Conservation (phyloP, 345 rosid species). For the Salix koriyanagi region DNA sequence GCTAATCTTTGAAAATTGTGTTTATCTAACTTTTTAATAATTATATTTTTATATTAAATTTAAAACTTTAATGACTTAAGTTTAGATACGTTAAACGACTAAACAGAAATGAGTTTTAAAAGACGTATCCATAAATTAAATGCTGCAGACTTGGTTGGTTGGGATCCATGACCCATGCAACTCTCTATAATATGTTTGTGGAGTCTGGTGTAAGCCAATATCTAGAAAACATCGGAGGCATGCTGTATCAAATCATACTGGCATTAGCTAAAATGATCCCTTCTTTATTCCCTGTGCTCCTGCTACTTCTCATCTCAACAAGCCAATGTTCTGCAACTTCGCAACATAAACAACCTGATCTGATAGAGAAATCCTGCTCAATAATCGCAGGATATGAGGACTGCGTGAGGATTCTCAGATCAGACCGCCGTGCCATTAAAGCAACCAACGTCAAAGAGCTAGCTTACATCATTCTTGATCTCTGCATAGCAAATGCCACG, state of each 20-base stretch:
- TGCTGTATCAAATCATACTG: background rate
- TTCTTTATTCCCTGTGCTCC: background rate
- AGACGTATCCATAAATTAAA: background rate
- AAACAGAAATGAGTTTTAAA: no score
- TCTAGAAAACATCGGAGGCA: background rate
- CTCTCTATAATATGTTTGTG: background rate
- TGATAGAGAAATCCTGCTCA: slow-evolving; percentile 1
- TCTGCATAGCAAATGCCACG: slow-evolving; percentile 1
- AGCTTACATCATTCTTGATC: slow-evolving; percentile 5
- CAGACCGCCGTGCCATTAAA: background rate
- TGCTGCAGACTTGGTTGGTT: background rate
- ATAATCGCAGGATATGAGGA: background rate
- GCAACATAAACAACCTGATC: background rate
- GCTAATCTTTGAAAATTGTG: no score
- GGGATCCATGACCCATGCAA: background rate
- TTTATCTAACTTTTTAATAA: no score
- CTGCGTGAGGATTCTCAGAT: background rate
- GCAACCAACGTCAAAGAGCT: background rate
- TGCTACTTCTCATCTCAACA: background rate
- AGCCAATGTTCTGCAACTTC: background rate
- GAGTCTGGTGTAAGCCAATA: background rate
- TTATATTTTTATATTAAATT: no score
- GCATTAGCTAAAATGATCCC: background rate
- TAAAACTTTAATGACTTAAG: no score
- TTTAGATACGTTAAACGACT: no score